These are phyloP conservation scores for Aspergillus proliferans DNA, from an alignment of 2,329 filamentous ascomycete genomes.

Conservation along the genomic window DNA sequence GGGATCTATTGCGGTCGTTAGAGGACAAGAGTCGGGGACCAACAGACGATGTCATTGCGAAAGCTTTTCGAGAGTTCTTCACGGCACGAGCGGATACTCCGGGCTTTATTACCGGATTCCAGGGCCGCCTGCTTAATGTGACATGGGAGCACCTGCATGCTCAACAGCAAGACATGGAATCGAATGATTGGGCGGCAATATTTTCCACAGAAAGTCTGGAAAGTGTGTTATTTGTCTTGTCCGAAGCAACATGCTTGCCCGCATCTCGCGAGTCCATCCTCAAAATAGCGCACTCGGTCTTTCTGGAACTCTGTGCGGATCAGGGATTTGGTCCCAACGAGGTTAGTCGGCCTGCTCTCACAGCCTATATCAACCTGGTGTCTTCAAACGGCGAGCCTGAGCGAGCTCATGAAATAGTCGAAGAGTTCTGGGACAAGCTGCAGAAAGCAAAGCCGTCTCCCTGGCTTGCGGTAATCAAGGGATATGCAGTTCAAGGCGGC, in stretches of 20 bases:
- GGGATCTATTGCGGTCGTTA: conserved; percentile 59
- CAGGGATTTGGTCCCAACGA: conserved; percentile 37
- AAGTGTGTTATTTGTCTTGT: conserved; percentile 35
- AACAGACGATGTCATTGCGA: conserved; percentile 54
- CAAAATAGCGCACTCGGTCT: conserved; percentile 34
- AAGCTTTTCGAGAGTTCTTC: conserved; percentile 62
- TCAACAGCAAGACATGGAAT: conserved; percentile 24
- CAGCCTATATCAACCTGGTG: conserved; percentile 46
- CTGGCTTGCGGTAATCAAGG: conserved; percentile 52
- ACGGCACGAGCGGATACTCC: conserved; percentile 44
- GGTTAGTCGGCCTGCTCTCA: conserved; percentile 33
- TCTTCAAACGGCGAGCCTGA: conserved; percentile 50
- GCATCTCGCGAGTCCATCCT: conserved; percentile 34
- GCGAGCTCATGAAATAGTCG: conserved; percentile 47
- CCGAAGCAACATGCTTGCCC: conserved; percentile 28
- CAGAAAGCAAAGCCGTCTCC: conserved; percentile 24
- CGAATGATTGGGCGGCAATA: conserved; percentile 28
- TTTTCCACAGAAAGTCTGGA: conserved; percentile 36
- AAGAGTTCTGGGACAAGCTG: conserved; percentile 33
- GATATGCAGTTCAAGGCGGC: conserved; percentile 55
- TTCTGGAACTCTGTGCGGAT: conserved; percentile 31
- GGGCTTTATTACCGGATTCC: conserved; percentile 56
- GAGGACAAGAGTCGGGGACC: conserved; percentile 61
- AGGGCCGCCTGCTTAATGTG: conserved; percentile 55
- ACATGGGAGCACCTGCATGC: conserved; percentile 58